A percentile compares a stretch with the other conserved stretches of the same genome.
These are phyloP conservation scores for Bruguiera gymnorhiza DNA, from an alignment of 345 rosid species.

Conservation along the genomic window DNA sequence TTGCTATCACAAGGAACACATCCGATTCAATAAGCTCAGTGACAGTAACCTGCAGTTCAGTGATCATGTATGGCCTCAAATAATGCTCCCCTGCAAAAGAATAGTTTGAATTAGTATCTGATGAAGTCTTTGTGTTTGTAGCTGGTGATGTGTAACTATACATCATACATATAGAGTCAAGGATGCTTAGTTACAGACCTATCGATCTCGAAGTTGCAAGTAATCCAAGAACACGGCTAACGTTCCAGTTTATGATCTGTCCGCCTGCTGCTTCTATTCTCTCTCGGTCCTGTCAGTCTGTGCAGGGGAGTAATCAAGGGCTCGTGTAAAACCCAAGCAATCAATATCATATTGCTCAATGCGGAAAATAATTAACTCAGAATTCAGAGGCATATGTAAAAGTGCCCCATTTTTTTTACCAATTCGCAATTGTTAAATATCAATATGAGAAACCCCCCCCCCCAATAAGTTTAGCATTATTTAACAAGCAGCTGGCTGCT, in stretches of 20 bases:
- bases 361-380: too few species aligned
- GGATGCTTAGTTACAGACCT: conserved; percentile 6
- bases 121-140: too few species aligned
- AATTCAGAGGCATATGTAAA: too few species aligned
- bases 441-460: too few species aligned
- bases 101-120: background rate
- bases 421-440: too few species aligned
- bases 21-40: conserved; percentile 19
- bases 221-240: conserved; percentile 16
- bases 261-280: conserved; percentile 30
- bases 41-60: conserved; percentile 34
- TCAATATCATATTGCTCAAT: too few species aligned
- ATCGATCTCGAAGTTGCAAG: conserved; percentile 30
- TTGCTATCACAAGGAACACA: conserved; percentile 31
- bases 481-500: too few species aligned
- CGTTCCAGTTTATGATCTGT: conserved; percentile 13
- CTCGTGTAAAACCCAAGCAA: too few species aligned
- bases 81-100: conserved; percentile 28
- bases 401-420: too few species aligned
- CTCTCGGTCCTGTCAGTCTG: conserved; percentile 27
- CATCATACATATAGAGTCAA: background rate
- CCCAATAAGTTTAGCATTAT: too few species aligned
- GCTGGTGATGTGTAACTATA: too few species aligned
- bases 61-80: conserved; percentile 28
- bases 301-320: background rate